These are phyloP conservation scores for Hygrophoropsis aurantiaca DNA, from an alignment of 768 basidiomycete species.

Conservation along the genomic window DNA sequence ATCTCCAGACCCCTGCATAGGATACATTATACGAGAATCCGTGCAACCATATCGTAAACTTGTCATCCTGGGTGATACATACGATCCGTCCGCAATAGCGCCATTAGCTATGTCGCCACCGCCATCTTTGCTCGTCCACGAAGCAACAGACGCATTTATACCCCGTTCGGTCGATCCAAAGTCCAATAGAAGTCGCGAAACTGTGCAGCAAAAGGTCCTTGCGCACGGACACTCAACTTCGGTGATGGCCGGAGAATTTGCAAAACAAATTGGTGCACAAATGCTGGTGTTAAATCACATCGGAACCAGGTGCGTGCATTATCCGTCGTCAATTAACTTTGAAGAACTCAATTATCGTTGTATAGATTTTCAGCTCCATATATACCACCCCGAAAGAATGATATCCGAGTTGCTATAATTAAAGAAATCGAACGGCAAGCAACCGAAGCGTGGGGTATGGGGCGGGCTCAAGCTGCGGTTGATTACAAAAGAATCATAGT, in stretches of 20 bases:
- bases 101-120: conserved; percentile 50
- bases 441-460: conserved; percentile 55
- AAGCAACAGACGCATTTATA: conserved; percentile 77
- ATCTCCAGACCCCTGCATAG: conserved; percentile 69
- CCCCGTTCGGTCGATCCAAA: conserved; percentile 52
- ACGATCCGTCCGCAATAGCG: conserved; percentile 58
- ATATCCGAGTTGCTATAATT: conserved; percentile 45
- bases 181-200: conserved; percentile 41
- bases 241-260: conserved; percentile 75
- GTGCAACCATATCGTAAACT: conserved; percentile 54
- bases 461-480: conserved; percentile 50
- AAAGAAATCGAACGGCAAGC: conserved; percentile 64
- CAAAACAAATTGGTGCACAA: conserved; percentile 57
- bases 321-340: not conserved
- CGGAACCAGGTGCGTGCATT: conserved; percentile 52
- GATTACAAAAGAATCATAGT: conserved; percentile 55
- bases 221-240: conserved; percentile 78
- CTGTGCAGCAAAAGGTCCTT: conserved; percentile 50
- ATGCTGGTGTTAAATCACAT: conserved; percentile 78
- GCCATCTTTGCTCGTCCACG: conserved; percentile 78
- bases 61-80: conserved; percentile 78
- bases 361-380: conserved; percentile 55
- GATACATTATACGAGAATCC: conserved; percentile 72
- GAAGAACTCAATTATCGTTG: not conserved
- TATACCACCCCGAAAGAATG: conserved; percentile 24